Evolutionary conservation across 1,284 basidiomycete species (phyloP), one percentile per base, ranked within the genome.

Genomic region (Limonomyces culmigenus): DNA sequence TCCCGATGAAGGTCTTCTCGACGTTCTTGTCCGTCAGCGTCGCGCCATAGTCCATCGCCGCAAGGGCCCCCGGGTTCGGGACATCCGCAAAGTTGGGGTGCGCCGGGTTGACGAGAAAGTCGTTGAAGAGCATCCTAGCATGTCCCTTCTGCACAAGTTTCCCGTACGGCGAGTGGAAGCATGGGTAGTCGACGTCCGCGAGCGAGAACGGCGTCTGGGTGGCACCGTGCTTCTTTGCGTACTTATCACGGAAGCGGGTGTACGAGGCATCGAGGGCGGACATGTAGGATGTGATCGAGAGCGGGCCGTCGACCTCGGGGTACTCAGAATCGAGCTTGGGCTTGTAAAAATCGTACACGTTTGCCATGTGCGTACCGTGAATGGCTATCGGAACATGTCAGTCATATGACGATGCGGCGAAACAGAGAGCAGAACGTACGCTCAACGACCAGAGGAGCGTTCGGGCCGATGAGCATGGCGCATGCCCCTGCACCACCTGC

Each of bases 271-370:
- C 95, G 43, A 98, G 73, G 35, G 92, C 91, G 42, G 84, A 81
- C 47, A 95, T 78, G 66, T 98, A 98, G 36, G 89, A 87, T 39
- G 86, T 84, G 44, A 97, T 84, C 18, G 95, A 96, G 46, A 95
- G 81, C 13, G 93, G 93, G 4, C 93, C 93, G 55, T 98, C 93
- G 38, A 98, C 95, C 50, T 87, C 84, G 43, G 93, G 93, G 64
- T 97, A 92, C 58, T 93, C 89, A 13, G 84, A 88, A 40, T 77
- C 74, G 17, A 95, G 74, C 43, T 87, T 81, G 39, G 91, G 91
- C 66, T 96, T 96, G 77, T 92, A 95, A 57, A 95, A 95, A 63
- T 96, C 91, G 63, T 93, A 97, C 1, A 81, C 86, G 66, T 99
- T 95, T 48, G 81, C 79, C 83, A 98, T 97, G 67, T 95, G 87